A percentile compares a stretch with the other conserved stretches of the same genome.
Evolutionary conservation across 2,329 filamentous ascomycete species (phyloP).

Genomic region (Lecanicillium sp.): DNA sequence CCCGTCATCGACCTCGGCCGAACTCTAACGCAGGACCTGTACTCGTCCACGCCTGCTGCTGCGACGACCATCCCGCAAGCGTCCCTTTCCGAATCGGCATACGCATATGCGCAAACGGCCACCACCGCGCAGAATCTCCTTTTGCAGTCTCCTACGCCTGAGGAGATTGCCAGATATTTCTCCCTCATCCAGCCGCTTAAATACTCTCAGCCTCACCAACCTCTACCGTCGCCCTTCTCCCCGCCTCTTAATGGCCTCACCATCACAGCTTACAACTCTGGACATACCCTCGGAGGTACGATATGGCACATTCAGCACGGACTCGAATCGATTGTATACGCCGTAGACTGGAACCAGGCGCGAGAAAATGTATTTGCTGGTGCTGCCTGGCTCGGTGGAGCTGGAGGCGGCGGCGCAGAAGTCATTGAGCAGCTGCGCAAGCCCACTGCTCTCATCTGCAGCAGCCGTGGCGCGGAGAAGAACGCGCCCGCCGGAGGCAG

Average conservation of each 20-base stretch:
- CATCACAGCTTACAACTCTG: conserved; percentile 93
- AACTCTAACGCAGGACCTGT: conserved; percentile 84
- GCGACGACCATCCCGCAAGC: conserved; percentile 70
- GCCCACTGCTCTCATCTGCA: conserved; percentile 89
- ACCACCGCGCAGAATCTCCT: conserved; percentile 47
- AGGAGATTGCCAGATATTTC: conserved; percentile 91
- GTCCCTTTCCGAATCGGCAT: conserved; percentile 58
- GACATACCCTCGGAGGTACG: conserved; percentile 90
- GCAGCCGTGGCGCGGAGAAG: conserved; percentile 70
- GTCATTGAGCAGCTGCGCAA: conserved; percentile 91
- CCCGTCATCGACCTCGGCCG: conserved; percentile 91
- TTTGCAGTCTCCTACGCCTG: conserved; percentile 62
- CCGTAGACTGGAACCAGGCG: conserved; percentile 97
- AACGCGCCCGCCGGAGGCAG: conserved; percentile 63
- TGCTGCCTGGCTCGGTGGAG: conserved; percentile 85
- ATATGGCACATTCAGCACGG: conserved; percentile 99
- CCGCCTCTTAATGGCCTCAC: conserved; percentile 85
- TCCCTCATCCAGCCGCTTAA: conserved; percentile 84
- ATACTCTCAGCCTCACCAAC: conserved; percentile 93
- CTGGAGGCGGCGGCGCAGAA: conserved; percentile 71
- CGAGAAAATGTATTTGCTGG: conserved; percentile 90
- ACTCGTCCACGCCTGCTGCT: conserved; percentile 80
- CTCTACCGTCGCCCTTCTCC: conserved; percentile 76
- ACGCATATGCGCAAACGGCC: conserved; percentile 43
- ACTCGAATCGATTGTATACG: conserved; percentile 93